phyloP scores from a whole-genome alignment of 257 asterid species.

The Solanum etuberosum region DNA sequence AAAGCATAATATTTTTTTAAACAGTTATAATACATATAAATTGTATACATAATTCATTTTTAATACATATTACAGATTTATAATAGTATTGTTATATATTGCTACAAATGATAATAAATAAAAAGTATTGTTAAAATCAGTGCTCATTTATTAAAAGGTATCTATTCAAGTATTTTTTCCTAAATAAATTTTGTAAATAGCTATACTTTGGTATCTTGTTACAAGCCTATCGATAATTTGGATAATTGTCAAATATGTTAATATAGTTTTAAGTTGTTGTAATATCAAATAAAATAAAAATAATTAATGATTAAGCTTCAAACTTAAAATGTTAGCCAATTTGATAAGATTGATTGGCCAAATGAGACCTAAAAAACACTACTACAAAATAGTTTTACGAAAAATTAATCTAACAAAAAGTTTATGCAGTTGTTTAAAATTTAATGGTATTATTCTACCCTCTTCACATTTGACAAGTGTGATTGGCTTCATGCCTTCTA shows the following conservation, averaged over 20 bases:
- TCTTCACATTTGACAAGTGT: neutral
- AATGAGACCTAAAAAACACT: neutral
- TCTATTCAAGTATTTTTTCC: too few relatives aligned
- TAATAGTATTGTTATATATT: too few relatives aligned
- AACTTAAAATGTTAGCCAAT: neutral
- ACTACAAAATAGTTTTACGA: neutral
- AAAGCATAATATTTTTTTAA: too few relatives aligned
- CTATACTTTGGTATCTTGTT: neutral
- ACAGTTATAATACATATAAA: too few relatives aligned
- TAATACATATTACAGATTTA: too few relatives aligned
- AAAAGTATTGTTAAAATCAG: too few relatives aligned
- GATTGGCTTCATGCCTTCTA: neutral
- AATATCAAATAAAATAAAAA: neutral
- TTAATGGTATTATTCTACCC: neutral
- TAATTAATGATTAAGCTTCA: neutral
- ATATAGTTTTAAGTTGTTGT: neutral
- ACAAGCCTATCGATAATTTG: neutral
- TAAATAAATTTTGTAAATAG: neutral
- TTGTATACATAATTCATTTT: too few relatives aligned
- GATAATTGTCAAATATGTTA: neutral
- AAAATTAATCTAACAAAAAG: neutral
- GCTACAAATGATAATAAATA: too few relatives aligned
- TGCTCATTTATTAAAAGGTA: too few relatives aligned
- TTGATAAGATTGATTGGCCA: neutral
- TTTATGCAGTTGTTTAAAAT: neutral